Evolutionary conservation across 306 rosid genomes (phyloP), one percentile per base, ranked within the genome.

Genomic region (Macrotyloma uniflorum): DNA sequence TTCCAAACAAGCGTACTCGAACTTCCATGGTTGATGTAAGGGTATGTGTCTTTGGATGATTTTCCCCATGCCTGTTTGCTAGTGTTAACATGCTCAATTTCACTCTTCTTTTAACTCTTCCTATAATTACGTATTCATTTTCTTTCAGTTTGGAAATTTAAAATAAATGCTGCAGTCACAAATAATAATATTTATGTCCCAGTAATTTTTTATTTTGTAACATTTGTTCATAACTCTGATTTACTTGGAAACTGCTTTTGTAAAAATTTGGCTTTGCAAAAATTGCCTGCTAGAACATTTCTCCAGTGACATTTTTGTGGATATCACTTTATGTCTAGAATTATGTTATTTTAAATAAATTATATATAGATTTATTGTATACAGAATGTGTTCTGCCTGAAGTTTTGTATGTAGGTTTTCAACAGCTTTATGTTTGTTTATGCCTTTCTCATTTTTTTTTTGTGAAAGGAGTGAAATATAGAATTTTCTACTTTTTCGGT

Each of bases 1-100:
- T 90, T 67, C 89, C 98, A 57, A 95, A 87, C 86, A 95, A 93
- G 85, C 99, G 99, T 78, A 87, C 98, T 26, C 90, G 99, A 67
- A 95, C 98, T 88, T 93, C 99, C 66, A 82, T 95, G 90, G 89
- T 78, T 73, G 99, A 95, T 87, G 88, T 68, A 54, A 95, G 92
- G 92, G 98, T 90, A 81, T 4, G 84, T 82, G 24, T 74, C 84
- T 80, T 70, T 18, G 40, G 40, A 61, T 80, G 76, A 32, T 12
- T 40, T 18, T 42, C 32, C 53, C 28, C 67, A 47, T 71, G 45
- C 32, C 10, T 79, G 65, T 70, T 36, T 79, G 58, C 59, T 40
- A 30, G 40, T 6, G 1, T 70, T 71, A 55, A 16, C 62, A 23
- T 65, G 16, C 38, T 46, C 53, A 66, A 57, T 82, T 35, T 50